phyloP scores from a whole-genome alignment of 2,329 filamentous ascomycete genomes.

The Drechslerella dactyloides region DNA sequence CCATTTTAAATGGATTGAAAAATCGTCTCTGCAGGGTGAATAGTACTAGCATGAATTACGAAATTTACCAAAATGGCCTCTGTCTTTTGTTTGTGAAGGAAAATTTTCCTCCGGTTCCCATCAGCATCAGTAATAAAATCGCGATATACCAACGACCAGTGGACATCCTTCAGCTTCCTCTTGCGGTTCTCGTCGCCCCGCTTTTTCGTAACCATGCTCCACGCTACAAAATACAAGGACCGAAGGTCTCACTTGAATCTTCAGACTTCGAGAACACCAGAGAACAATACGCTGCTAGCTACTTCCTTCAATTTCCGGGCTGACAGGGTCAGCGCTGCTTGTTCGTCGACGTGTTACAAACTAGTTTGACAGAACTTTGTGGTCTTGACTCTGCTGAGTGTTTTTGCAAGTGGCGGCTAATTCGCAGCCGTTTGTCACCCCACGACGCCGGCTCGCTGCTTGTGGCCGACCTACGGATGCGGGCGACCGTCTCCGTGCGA shows the following conservation, averaged over 20 bases:
- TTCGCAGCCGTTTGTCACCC: slow-evolving; percentile 6
- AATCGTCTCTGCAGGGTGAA: slow-evolving; percentile 3
- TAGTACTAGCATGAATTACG: neutral
- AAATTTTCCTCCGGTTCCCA: neutral
- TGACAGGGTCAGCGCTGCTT: slow-evolving; percentile 4
- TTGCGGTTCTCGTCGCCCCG: neutral
- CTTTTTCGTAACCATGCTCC: neutral
- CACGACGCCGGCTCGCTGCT: neutral
- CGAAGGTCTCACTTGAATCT: neutral
- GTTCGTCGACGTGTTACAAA: slow-evolving; percentile 17
- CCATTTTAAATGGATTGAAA: neutral
- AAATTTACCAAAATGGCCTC: neutral
- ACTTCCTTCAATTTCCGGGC: slow-evolving; percentile 1
- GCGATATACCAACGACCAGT: neutral
- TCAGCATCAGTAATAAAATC: neutral
- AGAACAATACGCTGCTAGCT: neutral
- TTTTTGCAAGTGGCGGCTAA: slow-evolving; percentile 41
- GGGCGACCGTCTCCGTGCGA: neutral
- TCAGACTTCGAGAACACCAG: neutral
- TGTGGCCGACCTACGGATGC: neutral
- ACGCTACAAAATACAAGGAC: neutral
- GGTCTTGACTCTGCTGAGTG: slow-evolving; percentile 17
- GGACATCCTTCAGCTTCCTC: neutral
- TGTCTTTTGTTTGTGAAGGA: neutral
- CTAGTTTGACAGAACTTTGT: slow-evolving; percentile 28